Conservation (phyloP, 495 filamentous ascomycete species). For the Penicillium dipodomyicola region DNA sequence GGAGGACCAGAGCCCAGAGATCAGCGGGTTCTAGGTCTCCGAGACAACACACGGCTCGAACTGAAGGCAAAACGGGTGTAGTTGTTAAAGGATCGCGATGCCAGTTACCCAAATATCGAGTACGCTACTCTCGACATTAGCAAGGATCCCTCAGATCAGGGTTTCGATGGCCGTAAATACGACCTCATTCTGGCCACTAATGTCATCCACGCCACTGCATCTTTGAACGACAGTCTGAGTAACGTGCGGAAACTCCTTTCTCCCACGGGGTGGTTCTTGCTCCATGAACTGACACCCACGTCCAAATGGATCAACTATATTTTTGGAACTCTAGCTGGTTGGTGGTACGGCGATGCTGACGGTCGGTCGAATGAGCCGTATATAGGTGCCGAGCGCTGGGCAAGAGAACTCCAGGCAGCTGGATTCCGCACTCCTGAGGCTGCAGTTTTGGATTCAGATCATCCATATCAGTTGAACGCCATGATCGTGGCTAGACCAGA, state of each 20-base stretch:
- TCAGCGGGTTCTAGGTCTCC: too few species aligned
- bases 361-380: slow-evolving; percentile 27
- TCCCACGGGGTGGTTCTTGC: slow-evolving; percentile 25
- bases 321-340: slow-evolving; percentile 22
- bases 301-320: slow-evolving; percentile 15
- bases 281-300: slow-evolving; percentile 22
- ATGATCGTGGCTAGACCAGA: slow-evolving; percentile 31
- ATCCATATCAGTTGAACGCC: slow-evolving; percentile 31
- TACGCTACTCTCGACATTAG: slow-evolving; percentile 49
- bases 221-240: slow-evolving; percentile 36
- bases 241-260: slow-evolving; percentile 37
- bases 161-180: slow-evolving; percentile 43
- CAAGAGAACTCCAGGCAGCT: slow-evolving; percentile 23
- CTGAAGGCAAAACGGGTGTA: too few species aligned
- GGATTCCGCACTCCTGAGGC: slow-evolving; percentile 33
- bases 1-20: too few species aligned
- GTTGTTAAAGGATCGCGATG: slow-evolving; percentile 41
- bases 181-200: slow-evolving; percentile 54
- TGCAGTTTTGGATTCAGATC: slow-evolving; percentile 30
- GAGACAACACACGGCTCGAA: too few species aligned
- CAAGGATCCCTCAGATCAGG: slow-evolving; percentile 46
- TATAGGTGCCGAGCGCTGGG: slow-evolving; percentile 26
- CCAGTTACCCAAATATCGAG: slow-evolving; percentile 36
- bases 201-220: slow-evolving; percentile 51
- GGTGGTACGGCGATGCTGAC: slow-evolving; percentile 34